Percentiles rank a stretch among this genome's conserved stretches.
Evolutionary conservation across 139 green algal species (phyloP).

Genomic region (Limnomonas spitsbergensis): DNA sequence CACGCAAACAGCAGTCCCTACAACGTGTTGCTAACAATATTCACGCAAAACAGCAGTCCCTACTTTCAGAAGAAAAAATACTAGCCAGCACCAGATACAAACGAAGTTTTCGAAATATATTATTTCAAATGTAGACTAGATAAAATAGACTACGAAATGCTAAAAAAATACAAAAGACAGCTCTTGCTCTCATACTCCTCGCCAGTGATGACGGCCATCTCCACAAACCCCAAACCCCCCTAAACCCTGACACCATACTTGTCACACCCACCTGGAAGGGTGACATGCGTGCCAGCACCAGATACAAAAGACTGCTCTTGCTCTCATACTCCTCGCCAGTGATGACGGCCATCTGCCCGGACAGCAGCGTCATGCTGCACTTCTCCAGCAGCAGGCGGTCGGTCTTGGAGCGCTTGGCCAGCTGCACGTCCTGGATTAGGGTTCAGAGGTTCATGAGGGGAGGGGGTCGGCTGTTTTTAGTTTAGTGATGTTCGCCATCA

Average conservation of each 20-base stretch:
- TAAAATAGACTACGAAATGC: too few species aligned
- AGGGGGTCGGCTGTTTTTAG: too few species aligned
- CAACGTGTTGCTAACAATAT: too few species aligned
- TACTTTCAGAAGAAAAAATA: too few species aligned
- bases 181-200: constrained; percentile 7
- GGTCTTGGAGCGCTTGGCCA: constrained; percentile 1
- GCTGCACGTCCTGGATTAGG: background rate
- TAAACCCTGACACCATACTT: too few species aligned
- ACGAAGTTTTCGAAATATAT: too few species aligned
- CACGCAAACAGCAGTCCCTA: too few species aligned
- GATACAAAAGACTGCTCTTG: background rate
- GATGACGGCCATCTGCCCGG: background rate
- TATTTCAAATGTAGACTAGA: too few species aligned
- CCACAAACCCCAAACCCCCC: background rate
- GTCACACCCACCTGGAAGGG: too few species aligned
- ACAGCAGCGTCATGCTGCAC: background rate
- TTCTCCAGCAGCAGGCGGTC: constrained; percentile 6
- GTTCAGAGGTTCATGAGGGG: background rate
- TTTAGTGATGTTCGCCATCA: too few species aligned
- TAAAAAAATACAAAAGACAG: background rate
- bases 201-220: constrained; percentile 1
- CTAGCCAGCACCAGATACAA: too few species aligned
- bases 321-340: constrained; percentile 2
- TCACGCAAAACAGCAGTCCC: too few species aligned
- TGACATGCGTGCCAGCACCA: background rate